Base-by-base conservation (phyloP, 345 rosid genomes). In the thale cress (Arabidopsis thaliana) region DNA sequence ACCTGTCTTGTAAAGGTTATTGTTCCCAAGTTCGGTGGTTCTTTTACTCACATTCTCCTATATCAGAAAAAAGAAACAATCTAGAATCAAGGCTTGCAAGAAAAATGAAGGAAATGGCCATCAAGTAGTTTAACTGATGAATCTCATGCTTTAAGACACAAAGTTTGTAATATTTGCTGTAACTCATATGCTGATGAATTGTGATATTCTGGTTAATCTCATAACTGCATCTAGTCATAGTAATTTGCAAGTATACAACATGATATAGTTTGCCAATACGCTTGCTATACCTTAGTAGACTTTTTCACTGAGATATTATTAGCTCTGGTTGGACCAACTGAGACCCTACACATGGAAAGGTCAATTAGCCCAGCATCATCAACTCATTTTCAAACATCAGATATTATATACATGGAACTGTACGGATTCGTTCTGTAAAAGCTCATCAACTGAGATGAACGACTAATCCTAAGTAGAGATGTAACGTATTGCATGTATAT, bases 11-110 rank as follows among this genome's bases (percentile, higher is more conserved):
- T 52, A 64, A 46, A 65, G 71, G 57, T 20, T 62, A 28, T 55
- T 53, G 41, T 69, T 73, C 57, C 74, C 71, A 48, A 61, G 69
- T 75, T 68, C 79, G 59, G 66, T 75, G 58, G 48, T 42, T 68
- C 59, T 65, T 65, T 67, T 78, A 73, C 66, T 75, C 62, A 22
- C 80, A 65, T 67, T 85, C 59, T 83, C 93, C 96, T 92, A 61
- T 37, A 48, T 59, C 14, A 30, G 42, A 71, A 57, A 10, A 38
- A 3, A 36, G 71, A 51, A 40, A 8, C 2, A 59, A 28, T 28
- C 7, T 45, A 28, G 51, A 34, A 58, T 40, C 64, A 44, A 71
- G 67, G 34, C 68, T 78, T 51, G 37, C 45, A 44, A 52, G 53
- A 76, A 73, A 45, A 22, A 37, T 60, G 75, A 71, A 65, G 52